These are phyloP conservation scores for Thermoascus crustaceus DNA, from an alignment of 2,329 filamentous ascomycete species.

Conservation along the genomic window DNA sequence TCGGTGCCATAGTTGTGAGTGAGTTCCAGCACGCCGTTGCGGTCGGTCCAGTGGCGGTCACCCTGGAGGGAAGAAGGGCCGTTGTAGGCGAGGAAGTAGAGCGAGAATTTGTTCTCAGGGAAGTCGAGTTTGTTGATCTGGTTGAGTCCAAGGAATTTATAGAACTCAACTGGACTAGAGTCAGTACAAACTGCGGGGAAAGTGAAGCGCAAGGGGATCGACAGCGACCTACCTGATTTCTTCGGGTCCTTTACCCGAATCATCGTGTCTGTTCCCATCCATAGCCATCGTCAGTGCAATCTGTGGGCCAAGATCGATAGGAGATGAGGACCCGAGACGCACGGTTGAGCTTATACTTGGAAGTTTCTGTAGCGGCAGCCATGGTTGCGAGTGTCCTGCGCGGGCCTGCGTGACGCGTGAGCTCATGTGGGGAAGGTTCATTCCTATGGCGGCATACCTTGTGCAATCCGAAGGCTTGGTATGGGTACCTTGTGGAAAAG, in stretches of 20 bases:
- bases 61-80: constrained; percentile 63
- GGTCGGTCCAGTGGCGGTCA: constrained; percentile 67
- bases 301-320: neutral
- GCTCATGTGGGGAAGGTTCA: constrained; percentile 4
- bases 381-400: constrained; percentile 38
- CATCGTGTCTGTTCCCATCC: constrained; percentile 46
- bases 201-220: constrained; percentile 1
- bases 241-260: constrained; percentile 91
- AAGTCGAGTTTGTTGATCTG: constrained; percentile 72
- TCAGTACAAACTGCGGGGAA: constrained; percentile 3
- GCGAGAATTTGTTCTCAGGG: constrained; percentile 83
- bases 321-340: constrained; percentile 23
- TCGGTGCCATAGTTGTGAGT: constrained; percentile 84
- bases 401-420: constrained; percentile 16
- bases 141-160: constrained; percentile 84
- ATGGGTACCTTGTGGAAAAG: constrained; percentile 2
- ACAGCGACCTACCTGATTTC: constrained; percentile 58
- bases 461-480: neutral
- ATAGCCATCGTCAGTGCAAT: constrained; percentile 13
- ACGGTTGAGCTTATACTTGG: constrained; percentile 59
- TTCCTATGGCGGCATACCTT: neutral
- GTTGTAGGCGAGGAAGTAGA: constrained; percentile 93
- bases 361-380: constrained; percentile 49
- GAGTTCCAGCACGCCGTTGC: constrained; percentile 84
- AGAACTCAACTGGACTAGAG: constrained; percentile 65